These are phyloP conservation scores for Torulaspora franciscae DNA, from an alignment of 805 yeast genomes.

Conservation along the genomic window DNA sequence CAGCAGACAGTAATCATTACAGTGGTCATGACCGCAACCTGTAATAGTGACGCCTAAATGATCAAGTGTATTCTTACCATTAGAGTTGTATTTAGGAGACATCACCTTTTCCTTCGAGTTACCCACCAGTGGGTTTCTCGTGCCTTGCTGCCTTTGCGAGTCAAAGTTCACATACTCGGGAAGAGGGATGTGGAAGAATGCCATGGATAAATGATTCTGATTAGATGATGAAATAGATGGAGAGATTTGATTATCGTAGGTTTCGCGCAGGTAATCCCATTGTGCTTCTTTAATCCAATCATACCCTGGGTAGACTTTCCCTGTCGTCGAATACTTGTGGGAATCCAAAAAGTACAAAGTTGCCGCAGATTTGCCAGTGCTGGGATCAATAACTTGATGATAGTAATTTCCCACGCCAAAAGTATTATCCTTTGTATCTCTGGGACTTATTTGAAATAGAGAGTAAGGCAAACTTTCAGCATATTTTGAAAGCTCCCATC, in stretches of 20 bases:
- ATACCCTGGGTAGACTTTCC: constrained; percentile 71
- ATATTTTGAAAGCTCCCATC: constrained; percentile 57
- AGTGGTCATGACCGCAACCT: constrained; percentile 92
- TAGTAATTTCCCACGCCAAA: constrained; percentile 84
- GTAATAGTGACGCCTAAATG: constrained; percentile 69
- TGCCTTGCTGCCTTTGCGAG: constrained; percentile 29
- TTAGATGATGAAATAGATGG: constrained; percentile 33
- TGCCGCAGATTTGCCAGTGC: constrained; percentile 41
- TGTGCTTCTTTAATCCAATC: constrained; percentile 79
- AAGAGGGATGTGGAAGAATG: constrained; percentile 90
- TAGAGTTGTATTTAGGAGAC: constrained; percentile 68
- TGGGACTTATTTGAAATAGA: constrained; percentile 57
- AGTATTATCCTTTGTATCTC: constrained; percentile 39
- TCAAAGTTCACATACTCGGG: constrained; percentile 66
- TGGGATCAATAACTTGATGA: constrained; percentile 45
- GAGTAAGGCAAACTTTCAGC: constrained; percentile 62
- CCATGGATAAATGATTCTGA: constrained; percentile 61
- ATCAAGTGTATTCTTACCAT: constrained; percentile 54
- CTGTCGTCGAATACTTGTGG: constrained; percentile 65
- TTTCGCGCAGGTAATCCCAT: constrained; percentile 48
- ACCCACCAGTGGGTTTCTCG: constrained; percentile 50
- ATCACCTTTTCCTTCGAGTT: constrained; percentile 64
- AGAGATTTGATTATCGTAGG: constrained; percentile 30
- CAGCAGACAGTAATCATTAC: constrained; percentile 80
- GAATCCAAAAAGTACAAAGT: constrained; percentile 77